Conservation (phyloP, 1,284 basidiomycete genomes). For the Cutaneotrichosporon arboriforme region DNA sequence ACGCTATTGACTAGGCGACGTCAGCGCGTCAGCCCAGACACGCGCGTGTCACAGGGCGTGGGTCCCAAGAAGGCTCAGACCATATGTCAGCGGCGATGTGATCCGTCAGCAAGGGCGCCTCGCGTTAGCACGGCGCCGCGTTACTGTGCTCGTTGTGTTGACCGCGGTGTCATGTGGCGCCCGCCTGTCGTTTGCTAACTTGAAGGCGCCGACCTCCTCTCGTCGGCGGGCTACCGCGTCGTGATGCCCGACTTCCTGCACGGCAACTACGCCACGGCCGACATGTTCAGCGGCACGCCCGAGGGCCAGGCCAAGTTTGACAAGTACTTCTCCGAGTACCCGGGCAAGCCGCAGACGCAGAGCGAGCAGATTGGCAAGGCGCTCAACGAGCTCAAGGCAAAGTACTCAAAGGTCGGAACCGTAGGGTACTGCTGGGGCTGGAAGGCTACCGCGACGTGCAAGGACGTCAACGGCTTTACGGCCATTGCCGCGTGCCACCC, state of each 20-base stretch:
- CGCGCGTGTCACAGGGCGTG: too few relatives aligned
- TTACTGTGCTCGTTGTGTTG: neutral
- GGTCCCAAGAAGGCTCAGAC: too few relatives aligned
- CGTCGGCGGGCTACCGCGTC: slow-evolving; percentile 46
- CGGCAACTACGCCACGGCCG: slow-evolving; percentile 42
- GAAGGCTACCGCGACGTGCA: slow-evolving; percentile 29
- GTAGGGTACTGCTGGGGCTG: slow-evolving; percentile 50
- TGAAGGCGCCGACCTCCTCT: slow-evolving; percentile 46
- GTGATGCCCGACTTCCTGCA: slow-evolving; percentile 51
- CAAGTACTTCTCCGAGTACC: slow-evolving; percentile 37
- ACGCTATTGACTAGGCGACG: too few relatives aligned
- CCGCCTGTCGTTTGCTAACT: neutral
- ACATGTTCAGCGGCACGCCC: slow-evolving; percentile 31
- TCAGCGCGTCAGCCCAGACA: too few relatives aligned
- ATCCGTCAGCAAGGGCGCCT: too few relatives aligned
- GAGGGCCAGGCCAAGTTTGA: slow-evolving; percentile 27
- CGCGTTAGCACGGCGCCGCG: too few relatives aligned
- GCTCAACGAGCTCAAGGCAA: slow-evolving; percentile 36
- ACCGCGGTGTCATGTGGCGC: neutral
- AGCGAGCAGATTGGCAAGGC: slow-evolving; percentile 32
- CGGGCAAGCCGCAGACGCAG: slow-evolving; percentile 34
- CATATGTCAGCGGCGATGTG: too few relatives aligned
- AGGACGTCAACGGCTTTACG: slow-evolving; percentile 23
- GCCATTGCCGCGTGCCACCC: slow-evolving; percentile 42
- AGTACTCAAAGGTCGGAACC: slow-evolving; percentile 38